Evolutionary conservation across 495 filamentous ascomycete genomes (phyloP), one percentile per base, ranked within the genome.

Genomic region (Penicillium cataractarum): DNA sequence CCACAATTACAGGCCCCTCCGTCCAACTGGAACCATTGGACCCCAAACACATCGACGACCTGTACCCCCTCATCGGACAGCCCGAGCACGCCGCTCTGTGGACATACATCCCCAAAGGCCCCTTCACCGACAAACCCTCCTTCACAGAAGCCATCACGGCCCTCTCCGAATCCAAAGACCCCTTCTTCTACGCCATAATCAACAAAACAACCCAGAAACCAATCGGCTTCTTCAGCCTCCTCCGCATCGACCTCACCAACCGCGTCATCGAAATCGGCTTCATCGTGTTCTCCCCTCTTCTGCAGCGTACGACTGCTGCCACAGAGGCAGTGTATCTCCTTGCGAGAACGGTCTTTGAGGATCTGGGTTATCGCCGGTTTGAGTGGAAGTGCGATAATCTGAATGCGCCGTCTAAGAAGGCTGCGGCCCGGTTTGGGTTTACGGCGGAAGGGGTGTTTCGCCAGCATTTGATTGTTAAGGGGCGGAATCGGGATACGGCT

Each of bases 371-470:
- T 61, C 65, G 78, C 32, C 76, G 86, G 21, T 76, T 84, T 22
- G 84, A 87, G 68, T 88, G 86, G 85, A 87, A 87, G 62, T 83
- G 80, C 62, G 73, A 87, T 66, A 42, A 71, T 29, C 69, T 81
- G 6, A 87, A 88, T 66, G 76, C 66, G 33, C 64, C 76, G 0
- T 83, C 80, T 21, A 71, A 66, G 33, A 75, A 71, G 6, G 83
- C 84, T 3, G 86, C 86, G 8, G 13, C 64, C 56, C 77, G 86
- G 13, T 71, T 84, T 17, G 85, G 86, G 1, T 86, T 86, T 64
- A 69, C 53, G 15, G 78, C 65, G 56, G 86, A 88, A 63, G 86
- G 86, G 0, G 46, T 79, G 6, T 85, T 86, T 53, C 74, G 84
- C 35, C 81, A 86, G 61, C 84, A 87, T 69, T 75, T 85, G 75